Evolutionary conservation across 805 yeast species (phyloP), one percentile per base, ranked within the genome.

Genomic region (Blastobotrys attinorum): DNA sequence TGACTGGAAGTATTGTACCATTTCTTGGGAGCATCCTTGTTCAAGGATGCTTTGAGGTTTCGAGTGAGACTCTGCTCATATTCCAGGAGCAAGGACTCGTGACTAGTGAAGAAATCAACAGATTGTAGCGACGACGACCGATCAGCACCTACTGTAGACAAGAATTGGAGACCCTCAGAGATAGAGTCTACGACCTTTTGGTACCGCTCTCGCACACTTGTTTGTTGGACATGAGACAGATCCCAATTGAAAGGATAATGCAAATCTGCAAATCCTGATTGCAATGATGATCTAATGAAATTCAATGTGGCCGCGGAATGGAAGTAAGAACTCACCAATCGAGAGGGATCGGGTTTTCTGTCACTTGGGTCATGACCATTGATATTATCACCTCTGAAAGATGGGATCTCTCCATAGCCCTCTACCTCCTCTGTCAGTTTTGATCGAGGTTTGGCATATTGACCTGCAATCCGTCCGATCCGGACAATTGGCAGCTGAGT

Each of bases 291-390:
- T 22, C 72, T 47, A 37, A 67, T 65, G 52, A 57, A 67, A 52
- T 67, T 67, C 45, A 67, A 51, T 3, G 72, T 67, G 4, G 72
- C 71, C 10, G 72, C 69, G 3, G 72, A 68, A 49, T 67, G 72
- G 55, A 67, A 68, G 50, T 67, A 67, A 13, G 72, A 65, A 36
- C 59, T 61, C 4, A 67, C 72, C 13, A 67, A 57, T 17, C 72
- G 49, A 4, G 53, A 45, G 13, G 72, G 72, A 44, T 67, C 68
- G 8, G 72, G 72, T 5, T 55, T 57, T 13, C 72, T 56, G 40
- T 67, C 66, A 2, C 27, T 31, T 3, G 62, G 56, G 6, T 68
- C 70, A 40, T 57, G 68, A 1, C 72, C 72, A 43, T 67, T 67
- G 47, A 67, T 63, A 42, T 67, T 67, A 50, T 67, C 72, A 3